phyloP scores from a whole-genome alignment of 225 moss, liverwort and hornwort genomes.

The Rhytidiadelphus loreus region DNA sequence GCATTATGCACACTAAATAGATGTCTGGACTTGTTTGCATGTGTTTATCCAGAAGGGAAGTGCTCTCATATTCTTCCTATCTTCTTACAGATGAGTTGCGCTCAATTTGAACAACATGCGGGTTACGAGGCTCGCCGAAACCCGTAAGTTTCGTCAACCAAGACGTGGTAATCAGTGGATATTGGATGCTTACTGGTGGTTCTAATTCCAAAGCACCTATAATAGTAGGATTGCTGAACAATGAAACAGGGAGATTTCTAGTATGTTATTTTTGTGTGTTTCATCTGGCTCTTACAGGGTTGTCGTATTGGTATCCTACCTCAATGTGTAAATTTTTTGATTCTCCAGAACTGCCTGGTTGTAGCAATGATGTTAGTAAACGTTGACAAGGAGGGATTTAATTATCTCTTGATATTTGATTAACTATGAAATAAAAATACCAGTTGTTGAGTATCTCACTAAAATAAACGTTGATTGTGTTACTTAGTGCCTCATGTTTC shows the following conservation, averaged over 20 bases:
- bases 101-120: slow-evolving; percentile 91
- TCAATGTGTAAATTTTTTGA: not conserved
- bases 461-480: not conserved
- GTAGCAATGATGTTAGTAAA: not conserved
- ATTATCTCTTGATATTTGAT: not conserved
- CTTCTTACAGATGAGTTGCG: slow-evolving; percentile 67
- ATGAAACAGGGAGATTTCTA: not conserved
- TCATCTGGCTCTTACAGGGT: not conserved
- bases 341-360: not conserved
- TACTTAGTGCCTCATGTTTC: not conserved
- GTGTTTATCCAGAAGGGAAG: not conserved
- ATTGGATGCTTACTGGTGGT: too few species aligned
- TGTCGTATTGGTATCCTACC: not conserved
- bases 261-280: not conserved
- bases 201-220: not conserved
- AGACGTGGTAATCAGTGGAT: not conserved
- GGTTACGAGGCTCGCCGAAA: slow-evolving; percentile 87
- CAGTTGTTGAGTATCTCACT: not conserved
- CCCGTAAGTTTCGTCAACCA: slow-evolving; percentile 53
- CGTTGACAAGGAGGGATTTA: not conserved
- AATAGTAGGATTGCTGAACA: not conserved
- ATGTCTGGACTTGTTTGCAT: not conserved
- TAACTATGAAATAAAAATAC: not conserved
- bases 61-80: not conserved
- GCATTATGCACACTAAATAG: not conserved